Evolutionary conservation across 768 basidiomycete genomes (phyloP), one percentile per base, ranked within the genome.

Genomic region (Collybiopsis confluens): DNA sequence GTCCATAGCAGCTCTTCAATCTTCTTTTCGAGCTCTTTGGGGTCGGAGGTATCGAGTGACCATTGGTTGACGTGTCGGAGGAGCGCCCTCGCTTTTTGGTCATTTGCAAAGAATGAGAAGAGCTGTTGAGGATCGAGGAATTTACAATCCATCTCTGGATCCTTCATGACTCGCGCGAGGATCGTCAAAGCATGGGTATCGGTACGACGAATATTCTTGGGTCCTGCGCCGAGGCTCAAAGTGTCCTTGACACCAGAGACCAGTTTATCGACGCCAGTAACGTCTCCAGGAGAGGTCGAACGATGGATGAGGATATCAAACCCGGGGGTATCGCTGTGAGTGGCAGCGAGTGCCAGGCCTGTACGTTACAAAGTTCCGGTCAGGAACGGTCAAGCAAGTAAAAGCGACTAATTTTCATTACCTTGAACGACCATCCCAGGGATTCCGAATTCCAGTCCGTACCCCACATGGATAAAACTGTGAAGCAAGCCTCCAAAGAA

Each of bases 391-490:
- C 65, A 42, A 79, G 60, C 2, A 33, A 23, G 43, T 20, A 13
- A 21, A 40, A 26, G 4, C 2, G 23, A 15, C 24, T 2, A 33
- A 33, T 26, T 45, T 13, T 13, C 27, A 58, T 21, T 50, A 85
- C 86, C 87, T 71, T 89, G 86, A 1, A 80, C 80, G 1, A 80
- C 65, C 45, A 86, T 64, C 1, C 85, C 86, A 6, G 79, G 75
- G 18, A 84, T 54, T 6, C 68, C 71, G 56, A 87, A 87, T 62
- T 88, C 87, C 2, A 76, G 64, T 2, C 85, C 86, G 64, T 80
- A 79, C 13, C 83, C 86, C 2, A 69, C 58, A 58, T 88, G 83
- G 42, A 90, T 87, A 38, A 87, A 53, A 0, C 86, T 81, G 59
- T 90, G 87, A 3, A 88, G 26, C 8, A 85, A 61, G 2, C 82